phyloP scores from a whole-genome alignment of 2,329 filamentous ascomycete genomes.

The Diaporthe ilicicola region DNA sequence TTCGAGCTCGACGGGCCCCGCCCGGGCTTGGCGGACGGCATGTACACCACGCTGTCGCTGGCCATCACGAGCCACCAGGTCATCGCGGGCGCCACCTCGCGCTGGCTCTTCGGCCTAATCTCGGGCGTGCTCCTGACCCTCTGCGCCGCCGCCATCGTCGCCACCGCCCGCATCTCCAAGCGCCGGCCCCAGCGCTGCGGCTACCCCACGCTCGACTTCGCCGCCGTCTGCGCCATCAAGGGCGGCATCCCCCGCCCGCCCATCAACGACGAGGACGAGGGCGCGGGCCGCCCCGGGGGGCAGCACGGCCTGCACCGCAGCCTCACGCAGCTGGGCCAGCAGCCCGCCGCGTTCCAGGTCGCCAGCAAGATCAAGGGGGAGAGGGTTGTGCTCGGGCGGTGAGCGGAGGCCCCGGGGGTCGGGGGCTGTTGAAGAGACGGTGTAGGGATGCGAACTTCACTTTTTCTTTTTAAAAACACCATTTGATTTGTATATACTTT shows the following conservation, averaged over 20 bases:
- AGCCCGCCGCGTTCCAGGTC: slow-evolving; percentile 18
- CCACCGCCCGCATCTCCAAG: slow-evolving; percentile 18
- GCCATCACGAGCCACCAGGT: slow-evolving; percentile 29
- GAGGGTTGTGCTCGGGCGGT: slow-evolving; percentile 12
- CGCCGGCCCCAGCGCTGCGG: slow-evolving; percentile 19
- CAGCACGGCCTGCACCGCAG: slow-evolving; percentile 14
- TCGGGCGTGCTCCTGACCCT: slow-evolving; percentile 3
- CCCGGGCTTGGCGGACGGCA: neutral
- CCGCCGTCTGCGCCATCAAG: slow-evolving; percentile 20
- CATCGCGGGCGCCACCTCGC: slow-evolving; percentile 9
- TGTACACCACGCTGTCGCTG: slow-evolving; percentile 19
- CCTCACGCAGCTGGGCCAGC: slow-evolving; percentile 21
- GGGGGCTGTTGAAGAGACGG: no score
- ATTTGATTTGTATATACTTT: neutral
- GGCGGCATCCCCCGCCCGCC: slow-evolving; percentile 11
- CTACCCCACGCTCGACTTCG: slow-evolving; percentile 24
- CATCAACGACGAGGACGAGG: neutral
- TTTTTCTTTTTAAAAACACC: neutral
- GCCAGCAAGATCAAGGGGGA: slow-evolving; percentile 28
- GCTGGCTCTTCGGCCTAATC: slow-evolving; percentile 21
- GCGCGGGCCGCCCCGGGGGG: neutral
- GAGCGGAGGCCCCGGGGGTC: no score
- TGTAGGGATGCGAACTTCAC: neutral
- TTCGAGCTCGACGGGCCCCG: slow-evolving; percentile 10
- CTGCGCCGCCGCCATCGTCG: slow-evolving; percentile 2